These are phyloP conservation scores for Stemphylium beticola DNA, from an alignment of 2,329 filamentous ascomycete species.

Conservation along the genomic window DNA sequence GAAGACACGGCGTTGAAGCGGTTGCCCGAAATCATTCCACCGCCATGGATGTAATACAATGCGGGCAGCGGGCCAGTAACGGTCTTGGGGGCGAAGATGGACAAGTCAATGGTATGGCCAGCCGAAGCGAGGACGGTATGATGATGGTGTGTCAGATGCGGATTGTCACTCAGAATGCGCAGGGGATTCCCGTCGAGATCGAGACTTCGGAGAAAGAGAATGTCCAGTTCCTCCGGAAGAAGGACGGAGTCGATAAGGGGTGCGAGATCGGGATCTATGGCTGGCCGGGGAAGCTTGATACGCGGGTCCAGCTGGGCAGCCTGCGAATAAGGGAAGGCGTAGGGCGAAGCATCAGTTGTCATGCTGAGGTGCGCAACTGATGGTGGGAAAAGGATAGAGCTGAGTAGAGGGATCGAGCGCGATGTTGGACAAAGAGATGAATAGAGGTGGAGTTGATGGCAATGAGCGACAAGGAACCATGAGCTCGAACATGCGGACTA, in stretches of 20 bases:
- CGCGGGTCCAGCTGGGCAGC: conserved; percentile 16
- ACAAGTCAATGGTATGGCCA: conserved; percentile 65
- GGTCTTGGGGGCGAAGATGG: conserved; percentile 59
- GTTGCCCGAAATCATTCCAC: conserved; percentile 22
- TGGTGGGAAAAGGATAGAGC: neutral
- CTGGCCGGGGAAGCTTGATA: conserved; percentile 12
- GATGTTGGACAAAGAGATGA: too few relatives aligned
- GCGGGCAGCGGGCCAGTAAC: conserved; percentile 67
- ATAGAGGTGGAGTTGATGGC: too few relatives aligned
- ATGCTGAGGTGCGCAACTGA: neutral
- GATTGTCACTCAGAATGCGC: conserved; percentile 64
- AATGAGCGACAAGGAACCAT: too few relatives aligned
- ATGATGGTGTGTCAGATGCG: conserved; percentile 58
- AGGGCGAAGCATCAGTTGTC: neutral
- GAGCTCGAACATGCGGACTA: too few relatives aligned
- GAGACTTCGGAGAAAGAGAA: conserved; percentile 14
- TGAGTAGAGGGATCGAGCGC: neutral
- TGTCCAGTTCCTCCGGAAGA: conserved; percentile 16
- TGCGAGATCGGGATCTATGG: conserved; percentile 6
- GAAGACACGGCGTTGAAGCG: conserved; percentile 19
- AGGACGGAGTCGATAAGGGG: conserved; percentile 12
- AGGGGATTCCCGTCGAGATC: conserved; percentile 1
- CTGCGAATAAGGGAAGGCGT: conserved; percentile 10
- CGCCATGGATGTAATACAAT: conserved; percentile 71
- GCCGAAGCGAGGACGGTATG: conserved; percentile 31